phyloP scores from a whole-genome alignment of 2,329 filamentous ascomycete species.

The Neopestalotiopsis sp. region DNA sequence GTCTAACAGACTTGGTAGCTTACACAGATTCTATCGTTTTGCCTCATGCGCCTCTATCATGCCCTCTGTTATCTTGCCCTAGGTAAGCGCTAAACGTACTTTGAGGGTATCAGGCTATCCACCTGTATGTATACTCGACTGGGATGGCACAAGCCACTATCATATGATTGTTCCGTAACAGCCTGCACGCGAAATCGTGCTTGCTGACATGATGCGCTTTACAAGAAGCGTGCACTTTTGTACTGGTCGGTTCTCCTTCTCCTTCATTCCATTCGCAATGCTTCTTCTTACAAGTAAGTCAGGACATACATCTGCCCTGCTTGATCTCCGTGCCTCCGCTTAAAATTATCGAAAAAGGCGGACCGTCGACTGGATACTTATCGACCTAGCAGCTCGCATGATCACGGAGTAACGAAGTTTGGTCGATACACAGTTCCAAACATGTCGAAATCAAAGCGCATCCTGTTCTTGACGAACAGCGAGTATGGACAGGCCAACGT shows the following conservation, averaged over 20 bases:
- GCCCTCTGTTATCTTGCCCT: neutral
- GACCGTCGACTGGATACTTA: neutral
- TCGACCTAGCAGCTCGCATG: neutral
- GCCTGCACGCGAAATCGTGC: neutral
- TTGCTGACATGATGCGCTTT: neutral
- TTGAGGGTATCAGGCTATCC: neutral
- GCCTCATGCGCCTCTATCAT: neutral
- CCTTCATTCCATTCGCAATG: neutral
- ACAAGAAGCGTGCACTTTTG: neutral
- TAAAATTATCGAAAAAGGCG: neutral
- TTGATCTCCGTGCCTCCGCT: neutral
- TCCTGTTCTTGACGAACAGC: conserved; percentile 16
- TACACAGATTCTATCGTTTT: neutral
- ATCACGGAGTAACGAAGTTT: neutral
- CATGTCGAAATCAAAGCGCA: conserved; percentile 1
- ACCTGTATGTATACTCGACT: neutral
- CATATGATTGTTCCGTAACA: neutral
- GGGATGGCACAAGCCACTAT: neutral
- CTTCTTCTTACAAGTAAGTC: neutral
- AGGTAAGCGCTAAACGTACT: neutral
- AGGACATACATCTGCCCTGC: neutral
- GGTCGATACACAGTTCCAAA: neutral
- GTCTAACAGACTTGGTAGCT: neutral
- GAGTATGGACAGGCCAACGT: conserved; percentile 26
- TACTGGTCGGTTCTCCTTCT: neutral